These are phyloP conservation scores for Leishmania guyanensis DNA, from an alignment of 208 protist species.

Conservation along the genomic window DNA sequence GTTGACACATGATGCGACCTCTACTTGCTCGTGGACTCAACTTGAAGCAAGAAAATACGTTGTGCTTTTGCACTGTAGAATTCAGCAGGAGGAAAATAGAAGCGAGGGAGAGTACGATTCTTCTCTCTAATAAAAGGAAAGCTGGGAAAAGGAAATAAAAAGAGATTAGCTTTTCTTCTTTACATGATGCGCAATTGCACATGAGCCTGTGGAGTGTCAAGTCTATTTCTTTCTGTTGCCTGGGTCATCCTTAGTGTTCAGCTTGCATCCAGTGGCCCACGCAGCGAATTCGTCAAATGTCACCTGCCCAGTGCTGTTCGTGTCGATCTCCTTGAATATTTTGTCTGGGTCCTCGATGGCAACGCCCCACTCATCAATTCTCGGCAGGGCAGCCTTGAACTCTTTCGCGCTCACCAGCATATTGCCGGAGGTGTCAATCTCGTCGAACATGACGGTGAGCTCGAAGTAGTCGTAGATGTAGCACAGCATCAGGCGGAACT, in stretches of 20 bases:
- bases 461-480: constrained; percentile 71
- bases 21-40: neutral
- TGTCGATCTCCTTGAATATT: constrained; percentile 77
- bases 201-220: neutral
- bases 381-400: constrained; percentile 61
- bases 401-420: constrained; percentile 65
- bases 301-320: constrained; percentile 67
- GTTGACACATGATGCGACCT: neutral
- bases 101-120: neutral
- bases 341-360: constrained; percentile 53
- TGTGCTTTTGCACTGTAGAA: neutral
- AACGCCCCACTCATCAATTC: constrained; percentile 63
- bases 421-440: constrained; percentile 80
- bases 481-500: constrained; percentile 84
- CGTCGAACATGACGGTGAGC: constrained; percentile 84
- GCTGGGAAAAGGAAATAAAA: neutral
- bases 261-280: constrained; percentile 56
- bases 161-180: neutral
- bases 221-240: neutral
- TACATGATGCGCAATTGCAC: no score
- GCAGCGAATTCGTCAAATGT: constrained; percentile 82
- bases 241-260: constrained; percentile 14
- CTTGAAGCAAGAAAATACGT: neutral
- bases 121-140: neutral
- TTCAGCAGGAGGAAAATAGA: neutral